Base-by-base conservation (phyloP, 768 basidiomycete species). In the Boletus tomentosulus region DNA sequence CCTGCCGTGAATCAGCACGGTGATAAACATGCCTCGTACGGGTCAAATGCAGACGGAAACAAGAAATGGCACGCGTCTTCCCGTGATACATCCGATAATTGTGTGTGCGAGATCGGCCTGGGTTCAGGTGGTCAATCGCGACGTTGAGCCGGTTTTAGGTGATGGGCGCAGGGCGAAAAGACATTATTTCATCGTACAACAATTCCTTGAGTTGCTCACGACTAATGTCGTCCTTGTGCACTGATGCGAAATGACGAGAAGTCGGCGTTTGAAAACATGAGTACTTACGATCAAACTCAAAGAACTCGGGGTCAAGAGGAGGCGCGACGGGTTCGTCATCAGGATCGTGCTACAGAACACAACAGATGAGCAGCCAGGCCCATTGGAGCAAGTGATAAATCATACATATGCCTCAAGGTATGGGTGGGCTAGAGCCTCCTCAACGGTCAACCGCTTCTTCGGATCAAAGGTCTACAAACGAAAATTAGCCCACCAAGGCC, bases 301-400 rank as follows among this genome's bases (percentile, higher is more conserved):
- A 99, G 78, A 98, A 99, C 60, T 89, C 87, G 4, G 93, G 88
- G 60, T 92, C 90, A 46, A 99, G 84, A n/a, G 96, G 95, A 5
- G 93, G 89, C 0, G 95, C 95, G 24, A 87, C 83, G 0, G 97
- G 97, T 71, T 99, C 97, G 64, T 99, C 97, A 47, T 96, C 92
- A 2, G 95, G 92, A 66, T 97, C 94, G 65, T 96, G 94, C 86
- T 89, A 62, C 38, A 46, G 27, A 7, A 48, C 15, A 3, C n/a
- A 13, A 22, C 22, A 54, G 10, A 43, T 65, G 11, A 62, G 58
- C 28, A 62, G 58, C 28, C 39, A 19, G 46, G 6, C 11, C 7
- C 9, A 16, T 50, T 35, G 35, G 51, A 42, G 25, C 34, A 34
- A 47, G 34, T 35, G 43, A 46, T 27, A 45, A 52, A 19, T 59